Evolutionary conservation across 352 stramenopile genomes (phyloP).

Genomic region (Globisporangium splendens): DNA sequence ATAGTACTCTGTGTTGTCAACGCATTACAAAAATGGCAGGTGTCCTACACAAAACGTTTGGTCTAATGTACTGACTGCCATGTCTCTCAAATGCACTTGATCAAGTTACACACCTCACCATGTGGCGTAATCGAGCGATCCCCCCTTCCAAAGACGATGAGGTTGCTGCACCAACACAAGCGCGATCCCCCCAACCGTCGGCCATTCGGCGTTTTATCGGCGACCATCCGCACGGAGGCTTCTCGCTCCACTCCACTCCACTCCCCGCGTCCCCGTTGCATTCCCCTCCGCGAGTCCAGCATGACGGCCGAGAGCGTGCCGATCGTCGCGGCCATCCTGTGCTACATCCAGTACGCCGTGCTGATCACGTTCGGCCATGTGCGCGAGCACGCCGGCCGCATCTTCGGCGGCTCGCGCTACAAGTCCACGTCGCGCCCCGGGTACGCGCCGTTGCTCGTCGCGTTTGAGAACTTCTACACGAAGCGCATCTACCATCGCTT

Average conservation of each 20-base stretch:
- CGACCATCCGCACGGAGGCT: background rate
- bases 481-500: constrained; percentile 91
- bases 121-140: no score
- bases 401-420: constrained; percentile 34
- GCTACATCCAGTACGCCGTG: constrained; percentile 40
- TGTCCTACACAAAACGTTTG: no score
- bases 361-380: constrained; percentile 36
- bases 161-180: background rate
- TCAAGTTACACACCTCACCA: no score
- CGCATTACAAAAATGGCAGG: no score
- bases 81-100: no score
- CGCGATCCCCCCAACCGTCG: background rate
- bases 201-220: background rate
- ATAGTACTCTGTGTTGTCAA: no score
- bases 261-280: no score
- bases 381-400: constrained; percentile 24
- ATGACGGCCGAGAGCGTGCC: constrained; percentile 22
- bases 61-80: no score
- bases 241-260: background rate
- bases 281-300: background rate
- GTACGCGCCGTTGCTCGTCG: constrained; percentile 86
- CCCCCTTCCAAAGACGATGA: no score
- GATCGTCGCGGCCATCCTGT: constrained; percentile 25
- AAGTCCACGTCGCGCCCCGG: constrained; percentile 17
- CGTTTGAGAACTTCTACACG: constrained; percentile 94